Conservation (phyloP, 805 yeast genomes). For the Saturnispora mendoncae region DNA sequence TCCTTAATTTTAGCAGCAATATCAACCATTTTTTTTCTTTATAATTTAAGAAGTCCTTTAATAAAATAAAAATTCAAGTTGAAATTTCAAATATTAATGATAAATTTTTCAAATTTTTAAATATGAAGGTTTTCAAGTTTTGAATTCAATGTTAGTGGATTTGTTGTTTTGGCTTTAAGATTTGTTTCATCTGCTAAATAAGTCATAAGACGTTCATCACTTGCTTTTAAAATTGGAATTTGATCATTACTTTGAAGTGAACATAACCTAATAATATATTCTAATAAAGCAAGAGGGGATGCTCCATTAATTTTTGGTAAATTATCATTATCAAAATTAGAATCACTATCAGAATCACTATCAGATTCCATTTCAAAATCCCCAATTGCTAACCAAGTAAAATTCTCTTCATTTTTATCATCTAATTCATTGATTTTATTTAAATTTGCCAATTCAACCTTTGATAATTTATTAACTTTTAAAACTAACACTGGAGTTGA, state of each 20-base stretch:
- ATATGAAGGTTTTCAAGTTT: slow-evolving; percentile 1
- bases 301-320: slow-evolving; percentile 1
- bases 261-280: slow-evolving; percentile 51
- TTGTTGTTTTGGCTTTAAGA: neutral
- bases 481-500: slow-evolving; percentile 59
- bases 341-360: slow-evolving; percentile 18
- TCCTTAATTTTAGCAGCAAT: slow-evolving; percentile 66
- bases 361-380: slow-evolving; percentile 25
- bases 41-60: too few species aligned
- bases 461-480: too few species aligned
- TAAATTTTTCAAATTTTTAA: too few species aligned
- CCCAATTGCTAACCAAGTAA: slow-evolving; percentile 49
- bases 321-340: slow-evolving; percentile 22
- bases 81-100: too few species aligned
- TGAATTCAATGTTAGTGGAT: slow-evolving; percentile 2
- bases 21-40: slow-evolving; percentile 28
- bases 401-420: slow-evolving; percentile 6
- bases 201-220: slow-evolving; percentile 57
- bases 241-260: slow-evolving; percentile 56
- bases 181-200: slow-evolving; percentile 51
- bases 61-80: neutral
- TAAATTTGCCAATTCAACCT: too few species aligned
- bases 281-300: slow-evolving; percentile 43
- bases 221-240: slow-evolving; percentile 39
- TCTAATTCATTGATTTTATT: slow-evolving; percentile 6